Evolutionary conservation across 768 basidiomycete genomes (phyloP).

Genomic region (Pulveroboletus sp.): DNA sequence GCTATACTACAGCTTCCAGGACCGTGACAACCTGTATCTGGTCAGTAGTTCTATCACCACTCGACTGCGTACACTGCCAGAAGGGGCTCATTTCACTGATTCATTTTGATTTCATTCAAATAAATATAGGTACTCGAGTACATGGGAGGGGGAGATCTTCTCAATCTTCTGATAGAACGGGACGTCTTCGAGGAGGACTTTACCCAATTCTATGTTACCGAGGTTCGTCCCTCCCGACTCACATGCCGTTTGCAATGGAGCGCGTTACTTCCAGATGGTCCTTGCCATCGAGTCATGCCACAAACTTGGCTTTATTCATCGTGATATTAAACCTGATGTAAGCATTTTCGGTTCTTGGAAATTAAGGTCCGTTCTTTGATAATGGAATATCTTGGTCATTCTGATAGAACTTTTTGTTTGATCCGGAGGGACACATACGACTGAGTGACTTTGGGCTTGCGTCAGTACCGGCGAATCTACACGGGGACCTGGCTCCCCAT

Average conservation of each 20-base stretch:
- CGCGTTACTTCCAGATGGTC: slow-evolving; percentile 66
- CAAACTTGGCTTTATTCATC: slow-evolving; percentile 93
- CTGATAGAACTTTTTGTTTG: slow-evolving; percentile 88
- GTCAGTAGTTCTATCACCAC: slow-evolving; percentile 48
- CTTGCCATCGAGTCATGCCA: slow-evolving; percentile 92
- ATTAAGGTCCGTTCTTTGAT: slow-evolving; percentile 28
- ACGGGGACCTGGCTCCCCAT: slow-evolving; percentile 21
- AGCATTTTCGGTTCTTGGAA: slow-evolving; percentile 29
- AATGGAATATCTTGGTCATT: slow-evolving; percentile 21
- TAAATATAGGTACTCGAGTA: slow-evolving; percentile 76
- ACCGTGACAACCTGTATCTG: slow-evolving; percentile 91
- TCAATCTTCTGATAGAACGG: slow-evolving; percentile 90
- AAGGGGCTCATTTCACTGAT: slow-evolving; percentile 34
- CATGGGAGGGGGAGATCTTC: slow-evolving; percentile 95
- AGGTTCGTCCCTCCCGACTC: slow-evolving; percentile 46
- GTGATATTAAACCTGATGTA: slow-evolving; percentile 95
- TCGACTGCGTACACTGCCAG: slow-evolving; percentile 13
- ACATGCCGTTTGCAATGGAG: slow-evolving; percentile 18
- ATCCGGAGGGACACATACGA: slow-evolving; percentile 88
- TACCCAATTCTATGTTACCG: slow-evolving; percentile 90
- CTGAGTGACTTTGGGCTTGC: slow-evolving; percentile 96
- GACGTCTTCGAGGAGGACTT: slow-evolving; percentile 90
- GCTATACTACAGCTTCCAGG: slow-evolving; percentile 91
- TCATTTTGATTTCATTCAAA: slow-evolving; percentile 54
- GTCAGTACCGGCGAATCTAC: slow-evolving; percentile 46